phyloP scores from a whole-genome alignment of 345 rosid genomes.

The Acer yangbiense region DNA sequence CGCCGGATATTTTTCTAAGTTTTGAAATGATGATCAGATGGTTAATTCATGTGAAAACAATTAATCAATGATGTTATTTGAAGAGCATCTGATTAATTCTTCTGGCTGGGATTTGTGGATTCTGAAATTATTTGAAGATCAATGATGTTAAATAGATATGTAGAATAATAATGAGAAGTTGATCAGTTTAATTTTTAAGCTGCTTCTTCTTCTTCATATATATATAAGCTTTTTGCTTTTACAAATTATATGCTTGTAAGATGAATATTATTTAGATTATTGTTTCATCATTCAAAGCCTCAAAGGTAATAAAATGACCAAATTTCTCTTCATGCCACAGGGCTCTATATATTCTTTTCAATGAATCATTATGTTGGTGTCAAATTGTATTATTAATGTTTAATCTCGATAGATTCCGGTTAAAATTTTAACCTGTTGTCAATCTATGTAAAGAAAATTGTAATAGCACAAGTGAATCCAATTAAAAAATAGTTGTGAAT shows the following conservation, averaged over 20 bases:
- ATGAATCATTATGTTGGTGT: not conserved
- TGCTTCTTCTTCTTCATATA: conserved; percentile 17
- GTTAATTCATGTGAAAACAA: not conserved
- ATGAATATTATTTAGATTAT: conserved; percentile 4
- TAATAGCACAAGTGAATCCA: not conserved
- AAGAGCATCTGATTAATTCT: not conserved
- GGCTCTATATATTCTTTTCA: not conserved
- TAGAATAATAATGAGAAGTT: conserved; percentile 24
- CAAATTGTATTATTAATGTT: too few species aligned
- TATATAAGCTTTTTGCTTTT: conserved; percentile 5
- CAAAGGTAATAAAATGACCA: conserved; percentile 13
- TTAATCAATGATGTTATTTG: conserved; percentile 19
- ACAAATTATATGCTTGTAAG: conserved; percentile 16
- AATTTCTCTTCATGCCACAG: not conserved
- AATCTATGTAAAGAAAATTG: too few species aligned
- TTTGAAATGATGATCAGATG: not conserved
- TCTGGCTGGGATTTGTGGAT: conserved; percentile 4
- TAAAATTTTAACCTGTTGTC: too few species aligned
- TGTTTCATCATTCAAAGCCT: not conserved
- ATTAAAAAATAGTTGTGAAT: not conserved
- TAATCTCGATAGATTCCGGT: too few species aligned
- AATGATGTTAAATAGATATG: not conserved
- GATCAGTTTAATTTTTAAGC: not conserved
- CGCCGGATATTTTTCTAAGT: conserved; percentile 28
- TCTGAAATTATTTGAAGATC: not conserved